Conservation (phyloP, 148 eudicot genomes). For the Cornus kousa region DNA sequence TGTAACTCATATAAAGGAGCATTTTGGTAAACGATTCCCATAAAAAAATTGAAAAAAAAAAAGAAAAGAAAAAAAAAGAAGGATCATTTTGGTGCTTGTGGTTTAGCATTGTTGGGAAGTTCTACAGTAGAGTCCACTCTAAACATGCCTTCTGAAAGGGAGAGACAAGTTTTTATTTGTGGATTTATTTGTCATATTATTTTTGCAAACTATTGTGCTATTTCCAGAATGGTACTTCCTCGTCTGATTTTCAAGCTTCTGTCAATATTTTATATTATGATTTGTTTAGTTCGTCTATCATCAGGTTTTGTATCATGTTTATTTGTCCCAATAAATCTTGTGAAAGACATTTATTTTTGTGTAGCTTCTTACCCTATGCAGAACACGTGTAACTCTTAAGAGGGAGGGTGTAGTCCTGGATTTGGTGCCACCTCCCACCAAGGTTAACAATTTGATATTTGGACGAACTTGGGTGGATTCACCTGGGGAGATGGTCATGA, state of each 20-base stretch:
- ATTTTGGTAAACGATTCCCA: too few relatives aligned
- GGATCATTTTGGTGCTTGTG: too few relatives aligned
- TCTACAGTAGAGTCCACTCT: too few relatives aligned
- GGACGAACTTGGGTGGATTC: slow-evolving; percentile 99
- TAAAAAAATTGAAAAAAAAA: too few relatives aligned
- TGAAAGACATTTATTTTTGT: background rate
- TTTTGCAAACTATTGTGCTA: background rate
- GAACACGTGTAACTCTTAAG: slow-evolving; percentile 78
- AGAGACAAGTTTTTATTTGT: background rate
- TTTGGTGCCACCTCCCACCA: slow-evolving; percentile 96
- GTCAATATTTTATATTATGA: background rate
- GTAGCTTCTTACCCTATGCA: slow-evolving; percentile 21
- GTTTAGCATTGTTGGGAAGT: background rate
- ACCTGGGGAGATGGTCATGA: slow-evolving; percentile 90
- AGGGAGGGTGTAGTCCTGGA: slow-evolving; percentile 77
- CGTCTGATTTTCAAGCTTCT: background rate
- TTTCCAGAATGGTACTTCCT: background rate
- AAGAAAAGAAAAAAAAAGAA: too few relatives aligned
- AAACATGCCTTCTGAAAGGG: background rate
- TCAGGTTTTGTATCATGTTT: background rate
- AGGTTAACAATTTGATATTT: slow-evolving; percentile 87
- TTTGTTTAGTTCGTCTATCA: background rate
- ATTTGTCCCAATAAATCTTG: background rate
- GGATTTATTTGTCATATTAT: background rate
- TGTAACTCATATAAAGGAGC: too few relatives aligned